phyloP scores from a whole-genome alignment of 202 grass and related monocot genomes.

The Saccharum hybrid region DNA sequence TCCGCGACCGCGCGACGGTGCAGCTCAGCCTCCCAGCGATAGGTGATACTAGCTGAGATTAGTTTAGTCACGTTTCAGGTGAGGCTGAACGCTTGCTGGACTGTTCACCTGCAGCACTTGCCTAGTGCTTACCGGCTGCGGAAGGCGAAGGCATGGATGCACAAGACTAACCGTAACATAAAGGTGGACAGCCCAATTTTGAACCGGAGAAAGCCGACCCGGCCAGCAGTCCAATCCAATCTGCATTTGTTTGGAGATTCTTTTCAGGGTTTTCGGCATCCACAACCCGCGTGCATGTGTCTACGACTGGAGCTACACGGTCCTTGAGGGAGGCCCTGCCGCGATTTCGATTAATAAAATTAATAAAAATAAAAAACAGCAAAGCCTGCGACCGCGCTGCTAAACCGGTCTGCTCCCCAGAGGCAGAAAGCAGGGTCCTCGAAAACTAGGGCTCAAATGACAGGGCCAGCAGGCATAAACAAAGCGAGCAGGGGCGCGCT shows the following conservation, averaged over 20 bases:
- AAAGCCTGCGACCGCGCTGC: constrained; percentile 46
- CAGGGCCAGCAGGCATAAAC: constrained; percentile 26
- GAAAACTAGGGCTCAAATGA: constrained; percentile 21
- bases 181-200: too few relatives aligned
- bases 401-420: constrained; percentile 38
- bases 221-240: background rate
- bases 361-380: background rate
- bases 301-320: constrained; percentile 13
- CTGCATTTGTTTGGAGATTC: background rate
- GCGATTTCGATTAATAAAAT: background rate
- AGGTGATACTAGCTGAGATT: background rate
- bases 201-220: background rate
- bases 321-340: constrained; percentile 31
- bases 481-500: background rate
- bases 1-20: background rate
- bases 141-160: background rate
- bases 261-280: constrained; percentile 14
- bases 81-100: background rate
- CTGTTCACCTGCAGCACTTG: background rate
- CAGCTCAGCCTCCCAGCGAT: background rate
- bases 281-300: background rate
- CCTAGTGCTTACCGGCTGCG: too few relatives aligned
- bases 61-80: background rate
- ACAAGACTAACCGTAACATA: background rate
- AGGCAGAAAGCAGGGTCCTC: constrained; percentile 30